Percentiles rank a stretch among this genome's conserved stretches.
Evolutionary conservation across 1,284 basidiomycete species (phyloP).

Genomic region (Irpex sp.): DNA sequence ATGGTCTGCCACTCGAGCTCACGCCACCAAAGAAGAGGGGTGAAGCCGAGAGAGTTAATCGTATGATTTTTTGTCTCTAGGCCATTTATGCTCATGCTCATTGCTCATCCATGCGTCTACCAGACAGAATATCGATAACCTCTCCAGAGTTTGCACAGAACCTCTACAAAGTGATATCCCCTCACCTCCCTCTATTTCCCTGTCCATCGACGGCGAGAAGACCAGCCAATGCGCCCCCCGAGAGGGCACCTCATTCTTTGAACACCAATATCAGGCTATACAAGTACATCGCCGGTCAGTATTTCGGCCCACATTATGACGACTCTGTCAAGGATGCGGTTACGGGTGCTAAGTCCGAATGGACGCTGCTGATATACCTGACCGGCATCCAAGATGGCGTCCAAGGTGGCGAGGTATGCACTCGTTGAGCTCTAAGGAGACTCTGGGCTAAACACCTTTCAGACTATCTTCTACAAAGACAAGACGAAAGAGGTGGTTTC

Average conservation of each 20-base stretch:
- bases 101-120: not conserved
- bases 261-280: constrained; percentile 72
- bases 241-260: constrained; percentile 49
- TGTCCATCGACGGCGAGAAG: constrained; percentile 42
- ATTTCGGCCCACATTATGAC: constrained; percentile 77
- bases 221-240: constrained; percentile 22
- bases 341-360: constrained; percentile 64
- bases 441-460: not conserved
- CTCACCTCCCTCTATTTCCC: constrained; percentile 60
- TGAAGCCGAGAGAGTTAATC: constrained; percentile 73
- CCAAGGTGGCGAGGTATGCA: constrained; percentile 65
- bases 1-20: constrained; percentile 59
- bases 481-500: constrained; percentile 51
- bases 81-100: not conserved
- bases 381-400: constrained; percentile 70
- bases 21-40: constrained; percentile 73
- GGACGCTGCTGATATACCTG: constrained; percentile 80
- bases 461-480: constrained; percentile 73
- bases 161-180: constrained; percentile 49
- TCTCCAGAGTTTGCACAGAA: constrained; percentile 58
- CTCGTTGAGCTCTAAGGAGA: not conserved
- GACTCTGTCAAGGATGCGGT: constrained; percentile 57
- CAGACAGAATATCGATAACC: constrained; percentile 62
- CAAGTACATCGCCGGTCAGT: constrained; percentile 61
- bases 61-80: constrained; percentile 35